phyloP scores from a whole-genome alignment of 257 asterid species.

The Mitragyna speciosa region DNA sequence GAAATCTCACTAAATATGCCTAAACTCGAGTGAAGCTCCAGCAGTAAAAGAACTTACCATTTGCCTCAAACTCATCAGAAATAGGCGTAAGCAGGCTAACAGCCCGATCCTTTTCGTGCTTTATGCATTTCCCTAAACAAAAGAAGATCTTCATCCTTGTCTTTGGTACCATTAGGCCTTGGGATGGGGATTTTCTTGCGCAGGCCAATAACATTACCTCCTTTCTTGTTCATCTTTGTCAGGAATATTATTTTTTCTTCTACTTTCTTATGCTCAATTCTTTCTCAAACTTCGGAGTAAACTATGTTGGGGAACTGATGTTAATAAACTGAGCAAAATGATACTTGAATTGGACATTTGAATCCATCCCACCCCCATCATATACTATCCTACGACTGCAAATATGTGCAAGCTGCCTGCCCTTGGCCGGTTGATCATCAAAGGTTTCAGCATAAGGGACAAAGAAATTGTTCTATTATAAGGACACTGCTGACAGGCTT shows the following conservation, averaged over 20 bases:
- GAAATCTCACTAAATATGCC: not conserved
- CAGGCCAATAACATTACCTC: conserved; percentile 17
- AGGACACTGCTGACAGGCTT: not conserved
- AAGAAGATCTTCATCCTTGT: conserved; percentile 68
- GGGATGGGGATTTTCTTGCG: conserved; percentile 11
- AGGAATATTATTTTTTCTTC: no score
- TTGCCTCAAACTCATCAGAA: conserved; percentile 60
- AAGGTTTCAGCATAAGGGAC: conserved; percentile 8
- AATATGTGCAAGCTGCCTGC: not conserved
- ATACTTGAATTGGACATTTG: not conserved
- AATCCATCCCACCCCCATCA: not conserved
- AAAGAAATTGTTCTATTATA: not conserved
- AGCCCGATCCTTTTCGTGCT: conserved; percentile 44
- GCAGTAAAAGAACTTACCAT: conserved; percentile 31
- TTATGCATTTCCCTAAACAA: conserved; percentile 63
- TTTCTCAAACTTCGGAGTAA: not conserved
- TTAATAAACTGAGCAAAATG: not conserved
- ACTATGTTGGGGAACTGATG: not conserved
- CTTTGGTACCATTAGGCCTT: conserved; percentile 27
- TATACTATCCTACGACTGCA: not conserved
- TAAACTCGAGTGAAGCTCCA: not conserved
- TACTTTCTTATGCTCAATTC: not conserved
- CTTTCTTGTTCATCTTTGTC: conserved; percentile 30
- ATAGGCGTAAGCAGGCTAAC: conserved; percentile 68
- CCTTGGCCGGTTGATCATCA: conserved; percentile 22